Percentiles rank a stretch among this genome's conserved stretches.
These are phyloP conservation scores for Eucalyptus cladocalyx DNA, from an alignment of 345 rosid genomes.

Conservation along the genomic window DNA sequence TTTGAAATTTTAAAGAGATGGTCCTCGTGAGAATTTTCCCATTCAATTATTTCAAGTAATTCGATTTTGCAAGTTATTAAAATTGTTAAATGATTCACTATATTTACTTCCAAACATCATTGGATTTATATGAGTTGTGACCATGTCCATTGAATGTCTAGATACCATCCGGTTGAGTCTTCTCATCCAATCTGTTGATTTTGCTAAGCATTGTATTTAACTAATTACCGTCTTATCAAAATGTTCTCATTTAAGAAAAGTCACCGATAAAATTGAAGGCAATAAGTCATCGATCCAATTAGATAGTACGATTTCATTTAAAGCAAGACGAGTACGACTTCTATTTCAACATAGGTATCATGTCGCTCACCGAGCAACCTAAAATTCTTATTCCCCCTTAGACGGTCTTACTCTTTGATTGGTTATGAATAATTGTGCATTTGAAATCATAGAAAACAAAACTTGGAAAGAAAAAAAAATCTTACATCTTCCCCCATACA, in stretches of 20 bases:
- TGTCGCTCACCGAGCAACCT: fast-evolving
- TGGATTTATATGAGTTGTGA: background rate
- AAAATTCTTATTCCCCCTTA: background rate
- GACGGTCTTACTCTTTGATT: background rate
- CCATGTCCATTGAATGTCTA: background rate
- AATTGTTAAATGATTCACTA: background rate
- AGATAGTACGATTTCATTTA: fast-evolving
- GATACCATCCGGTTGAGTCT: background rate
- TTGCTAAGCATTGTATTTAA: too few species aligned
- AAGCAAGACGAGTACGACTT: background rate
- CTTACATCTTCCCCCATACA: background rate
- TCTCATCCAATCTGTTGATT: fast-evolving
- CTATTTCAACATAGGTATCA: background rate
- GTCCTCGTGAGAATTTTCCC: background rate
- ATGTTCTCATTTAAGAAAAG: background rate
- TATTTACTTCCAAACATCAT: background rate
- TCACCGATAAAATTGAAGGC: fast-evolving
- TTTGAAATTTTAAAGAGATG: background rate
- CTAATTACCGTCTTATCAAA: too few species aligned
- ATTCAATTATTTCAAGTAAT: background rate
- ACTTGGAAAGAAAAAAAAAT: background rate
- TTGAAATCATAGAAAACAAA: background rate
- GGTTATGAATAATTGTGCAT: background rate
- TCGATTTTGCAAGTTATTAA: background rate
- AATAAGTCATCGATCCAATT: fast-evolving